Conservation (phyloP, 2,329 filamentous ascomycete genomes). For the Diaporthe nobilis region DNA sequence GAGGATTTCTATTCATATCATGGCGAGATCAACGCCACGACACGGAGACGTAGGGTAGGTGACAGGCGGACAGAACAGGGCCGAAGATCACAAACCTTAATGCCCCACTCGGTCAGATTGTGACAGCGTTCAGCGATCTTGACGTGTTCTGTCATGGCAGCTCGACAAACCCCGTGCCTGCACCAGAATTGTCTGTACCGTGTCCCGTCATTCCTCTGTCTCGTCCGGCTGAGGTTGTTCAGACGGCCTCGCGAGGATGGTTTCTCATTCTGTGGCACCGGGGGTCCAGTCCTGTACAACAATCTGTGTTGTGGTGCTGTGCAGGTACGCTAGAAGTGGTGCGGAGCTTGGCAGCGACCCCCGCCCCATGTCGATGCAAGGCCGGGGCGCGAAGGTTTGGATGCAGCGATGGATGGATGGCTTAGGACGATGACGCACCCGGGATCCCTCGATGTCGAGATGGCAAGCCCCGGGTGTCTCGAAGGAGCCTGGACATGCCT, state of each 20-base stretch:
- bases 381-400: not conserved
- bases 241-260: not conserved
- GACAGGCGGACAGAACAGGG: not conserved
- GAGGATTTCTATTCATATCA: constrained; percentile 19
- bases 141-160: not conserved
- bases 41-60: not conserved
- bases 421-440: constrained; percentile 21
- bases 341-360: constrained; percentile 14
- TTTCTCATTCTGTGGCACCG: not conserved
- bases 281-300: not conserved
- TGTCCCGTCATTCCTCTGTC: not conserved
- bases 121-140: not conserved
- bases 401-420: constrained; percentile 5
- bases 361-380: constrained; percentile 5
- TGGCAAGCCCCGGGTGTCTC: not conserved
- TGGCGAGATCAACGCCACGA: not conserved
- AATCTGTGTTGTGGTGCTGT: not conserved
- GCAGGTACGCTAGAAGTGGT: constrained; percentile 11
- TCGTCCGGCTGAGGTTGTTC: not conserved
- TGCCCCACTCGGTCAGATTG: not conserved
- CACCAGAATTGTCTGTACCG: not conserved
- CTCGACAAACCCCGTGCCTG: not conserved
- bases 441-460: not conserved
- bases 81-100: constrained; percentile 12
- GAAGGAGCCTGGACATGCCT: constrained; percentile 4